phyloP scores from a whole-genome alignment of 1,139 yeast genomes.

The Candida pseudoviswanathii region DNA sequence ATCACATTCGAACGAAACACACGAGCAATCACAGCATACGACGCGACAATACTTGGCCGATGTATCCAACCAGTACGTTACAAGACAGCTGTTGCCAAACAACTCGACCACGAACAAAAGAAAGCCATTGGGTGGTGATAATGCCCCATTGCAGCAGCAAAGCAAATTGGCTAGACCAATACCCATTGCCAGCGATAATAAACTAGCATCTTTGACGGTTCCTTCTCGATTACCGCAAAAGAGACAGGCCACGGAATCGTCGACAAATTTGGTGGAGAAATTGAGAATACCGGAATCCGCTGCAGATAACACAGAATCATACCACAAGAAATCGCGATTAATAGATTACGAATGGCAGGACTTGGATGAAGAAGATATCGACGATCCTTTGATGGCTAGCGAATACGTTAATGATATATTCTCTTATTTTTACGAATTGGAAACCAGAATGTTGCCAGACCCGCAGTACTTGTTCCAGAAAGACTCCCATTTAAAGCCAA shows the following conservation, averaged over 20 bases:
- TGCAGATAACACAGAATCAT: conserved; percentile 5
- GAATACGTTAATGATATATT: conserved; percentile 91
- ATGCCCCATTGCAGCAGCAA: conserved; percentile 27
- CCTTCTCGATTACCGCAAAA: conserved; percentile 55
- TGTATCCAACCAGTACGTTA: conserved; percentile 42
- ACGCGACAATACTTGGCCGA: conserved; percentile 42
- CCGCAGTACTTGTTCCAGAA: conserved; percentile 75
- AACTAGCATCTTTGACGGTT: conserved; percentile 15
- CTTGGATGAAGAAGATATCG: conserved; percentile 84
- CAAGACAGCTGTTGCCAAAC: conserved; percentile 12
- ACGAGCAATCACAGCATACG: conserved; percentile 7
- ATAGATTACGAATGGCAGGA: conserved; percentile 80
- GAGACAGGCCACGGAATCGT: conserved; percentile 58
- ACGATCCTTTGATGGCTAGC: conserved; percentile 93
- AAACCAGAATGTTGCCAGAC: conserved; percentile 76
- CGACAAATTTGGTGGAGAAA: conserved; percentile 51
- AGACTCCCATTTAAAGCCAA: conserved; percentile 68
- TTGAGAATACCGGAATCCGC: conserved; percentile 21
- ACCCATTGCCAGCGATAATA: conserved; percentile 11
- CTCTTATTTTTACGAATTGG: conserved; percentile 74
- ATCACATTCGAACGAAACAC: conserved; percentile 4
- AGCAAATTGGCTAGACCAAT: conserved; percentile 6
- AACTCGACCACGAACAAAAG: conserved; percentile 20
- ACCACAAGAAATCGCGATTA: conserved; percentile 36
- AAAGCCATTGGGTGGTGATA: conserved; percentile 39